phyloP scores from a whole-genome alignment of 371 early-diverging fungal species.

The Mycotypha africana region DNA sequence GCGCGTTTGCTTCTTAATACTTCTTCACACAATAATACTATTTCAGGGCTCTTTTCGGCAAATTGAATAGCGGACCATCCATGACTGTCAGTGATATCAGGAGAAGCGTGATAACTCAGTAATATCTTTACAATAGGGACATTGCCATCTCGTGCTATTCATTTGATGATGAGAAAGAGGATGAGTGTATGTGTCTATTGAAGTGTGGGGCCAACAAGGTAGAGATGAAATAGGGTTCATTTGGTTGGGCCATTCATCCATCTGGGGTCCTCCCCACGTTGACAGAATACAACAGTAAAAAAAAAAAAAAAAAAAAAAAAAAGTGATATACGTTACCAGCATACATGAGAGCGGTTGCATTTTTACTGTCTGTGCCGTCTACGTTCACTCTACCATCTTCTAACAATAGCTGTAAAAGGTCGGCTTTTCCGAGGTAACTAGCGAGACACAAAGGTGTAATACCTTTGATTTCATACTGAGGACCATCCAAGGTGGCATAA shows the following conservation, averaged over 20 bases:
- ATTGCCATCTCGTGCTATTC: constrained; percentile 67
- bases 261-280: too few relatives aligned
- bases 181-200: too few relatives aligned
- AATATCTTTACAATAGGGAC: constrained; percentile 52
- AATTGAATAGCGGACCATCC: constrained; percentile 74
- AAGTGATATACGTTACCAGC: constrained; percentile 45
- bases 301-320: constrained; percentile 1
- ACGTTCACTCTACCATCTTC: constrained; percentile 64
- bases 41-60: constrained; percentile 54
- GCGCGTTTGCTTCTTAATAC: constrained; percentile 46
- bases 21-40: constrained; percentile 56
- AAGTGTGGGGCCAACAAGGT: too few relatives aligned
- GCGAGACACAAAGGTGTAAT: constrained; percentile 74
- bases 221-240: too few relatives aligned
- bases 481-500: constrained; percentile 52
- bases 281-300: too few relatives aligned
- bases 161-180: not conserved
- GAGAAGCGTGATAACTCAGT: constrained; percentile 52
- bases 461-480: constrained; percentile 64
- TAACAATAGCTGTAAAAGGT: constrained; percentile 54
- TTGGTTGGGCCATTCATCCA: too few relatives aligned
- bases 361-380: constrained; percentile 64
- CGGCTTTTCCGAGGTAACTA: constrained; percentile 65
- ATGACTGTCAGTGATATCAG: constrained; percentile 57
- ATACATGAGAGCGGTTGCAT: constrained; percentile 77